Evolutionary conservation across 2,329 filamentous ascomycete species (phyloP), one percentile per base, ranked within the genome.

Genomic region (Claviceps digitariae): DNA sequence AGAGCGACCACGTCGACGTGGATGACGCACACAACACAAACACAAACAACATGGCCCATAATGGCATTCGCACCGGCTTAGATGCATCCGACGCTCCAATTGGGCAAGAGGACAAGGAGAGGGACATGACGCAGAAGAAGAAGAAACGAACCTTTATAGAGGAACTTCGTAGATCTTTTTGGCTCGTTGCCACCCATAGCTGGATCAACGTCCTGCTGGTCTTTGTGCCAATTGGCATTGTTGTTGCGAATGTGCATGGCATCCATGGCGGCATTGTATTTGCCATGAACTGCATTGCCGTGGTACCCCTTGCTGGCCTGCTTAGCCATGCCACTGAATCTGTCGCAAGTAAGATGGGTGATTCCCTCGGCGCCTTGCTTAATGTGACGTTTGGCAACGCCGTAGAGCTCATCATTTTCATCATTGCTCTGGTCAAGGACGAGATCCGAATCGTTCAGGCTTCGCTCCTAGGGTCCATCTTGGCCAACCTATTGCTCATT

Each of bases 391-490:
- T 88, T 70, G 84, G 86, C 59, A 89, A 90, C 65, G 83, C 85
- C 23, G 86, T 89, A 25, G 86, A 90, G 67, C 69, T 90, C 64
- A 89, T 90, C 63, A 87, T 90, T 58, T 89, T 87, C 29, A 56
- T 56, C 45, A 56, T 56, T 12, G 54, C 54, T 27, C 21, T 56
- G 45, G 54, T 56, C 8, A 56, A 56, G 76, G 75, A 88, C 68
- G 82, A 95, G 72, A 93, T 95, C 56, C 83, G 87, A 56, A 91
- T 95, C 60, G 90, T 95, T 25, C 90, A 95, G 69, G 89, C 90
- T 15, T 94, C 90, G 0, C 73, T 95, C 50, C 76, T 96, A 31
- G 90, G 90, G 44, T 95, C 89, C 1, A 95, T 96, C 61, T 72
- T 96, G 58, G 86, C 90, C 58, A 95, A 95, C 64, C 71, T 95